Evolutionary conservation across 1,284 basidiomycete species (phyloP), one percentile per base, ranked within the genome.

Genomic region (Golubevia sp.): DNA sequence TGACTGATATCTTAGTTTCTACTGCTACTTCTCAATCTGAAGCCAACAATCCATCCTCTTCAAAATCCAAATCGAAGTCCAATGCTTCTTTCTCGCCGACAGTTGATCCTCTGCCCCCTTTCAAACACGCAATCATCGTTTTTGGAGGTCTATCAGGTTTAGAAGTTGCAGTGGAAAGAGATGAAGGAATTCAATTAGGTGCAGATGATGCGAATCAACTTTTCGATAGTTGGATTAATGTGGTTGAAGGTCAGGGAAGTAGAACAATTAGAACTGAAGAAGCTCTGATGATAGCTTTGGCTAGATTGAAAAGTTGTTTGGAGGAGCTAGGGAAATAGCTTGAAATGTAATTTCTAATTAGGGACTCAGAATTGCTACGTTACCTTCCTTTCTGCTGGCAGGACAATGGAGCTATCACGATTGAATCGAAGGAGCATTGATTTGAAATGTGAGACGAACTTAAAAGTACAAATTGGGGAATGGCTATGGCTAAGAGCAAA

Each of bases 161-260:
- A 7, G 82, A 84, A 55, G 60, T 83, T 15, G 82, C 74, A 0
- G 70, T 74, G 27, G 82, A 83, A 52, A 56, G 64, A 26, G 73
- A 79, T 44, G 49, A 61, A 23, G 68, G 62, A 3, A 73, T 82
- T 34, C 62, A 70, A 26, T 54, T 82, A 48, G 67, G 65, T 20
- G 62, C 77, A 25, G 67, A 81, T 27, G 65, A 74, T 8, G 79
- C 82, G 0, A 58, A 63, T 24, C 59, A 74, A 26, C 62, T 83
- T n/a, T 84, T 83, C 26, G 82, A 84, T 59, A 63, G 69, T 11
- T 84, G 82, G 82, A 55, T 83, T 55, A 82, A 83, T 51, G 73
- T 81, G 53, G 70, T 75, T 3, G 70, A 75, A 25, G 66, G 67
- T 7, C 82, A 84, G 64, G 82, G 82, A 2, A 69, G 64, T 49